Evolutionary conservation across 2,329 filamentous ascomycete genomes (phyloP).

Genomic region (Fusarium pseudonygamai): DNA sequence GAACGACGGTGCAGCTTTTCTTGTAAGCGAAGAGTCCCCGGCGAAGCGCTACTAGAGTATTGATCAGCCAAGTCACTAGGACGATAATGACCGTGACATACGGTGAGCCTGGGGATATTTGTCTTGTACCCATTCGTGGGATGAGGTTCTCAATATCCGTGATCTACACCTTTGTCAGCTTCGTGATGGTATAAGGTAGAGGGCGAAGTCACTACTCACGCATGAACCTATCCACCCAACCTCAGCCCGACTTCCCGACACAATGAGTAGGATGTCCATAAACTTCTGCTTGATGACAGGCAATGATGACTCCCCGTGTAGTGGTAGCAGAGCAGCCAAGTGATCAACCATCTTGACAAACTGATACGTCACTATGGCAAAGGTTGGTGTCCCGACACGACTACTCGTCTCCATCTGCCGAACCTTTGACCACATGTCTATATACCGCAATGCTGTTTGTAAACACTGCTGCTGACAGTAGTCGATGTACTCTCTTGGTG

Average conservation of each 20-base stretch:
- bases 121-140: constrained; percentile 2
- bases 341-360: constrained; percentile 33
- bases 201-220: no score
- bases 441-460: background rate
- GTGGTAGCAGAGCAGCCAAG: constrained; percentile 7
- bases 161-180: background rate
- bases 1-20: constrained; percentile 34
- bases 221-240: constrained; percentile 17
- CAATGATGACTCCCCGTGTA: constrained; percentile 8
- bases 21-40: background rate
- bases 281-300: constrained; percentile 17
- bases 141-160: constrained; percentile 24
- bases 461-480: constrained; percentile 33
- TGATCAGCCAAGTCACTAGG: background rate
- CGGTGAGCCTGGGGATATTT: background rate
- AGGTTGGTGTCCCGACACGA: constrained; percentile 1
- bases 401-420: constrained; percentile 22
- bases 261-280: constrained; percentile 5
- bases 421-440: constrained; percentile 30
- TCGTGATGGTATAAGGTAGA: no score
- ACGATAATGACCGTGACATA: background rate
- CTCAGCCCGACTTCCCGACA: background rate
- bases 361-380: constrained; percentile 28
- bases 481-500: constrained; percentile 23
- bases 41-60: background rate